phyloP scores from a whole-genome alignment of 192 early-diverging fungal genomes.

The Chytriomyces sp. region DNA sequence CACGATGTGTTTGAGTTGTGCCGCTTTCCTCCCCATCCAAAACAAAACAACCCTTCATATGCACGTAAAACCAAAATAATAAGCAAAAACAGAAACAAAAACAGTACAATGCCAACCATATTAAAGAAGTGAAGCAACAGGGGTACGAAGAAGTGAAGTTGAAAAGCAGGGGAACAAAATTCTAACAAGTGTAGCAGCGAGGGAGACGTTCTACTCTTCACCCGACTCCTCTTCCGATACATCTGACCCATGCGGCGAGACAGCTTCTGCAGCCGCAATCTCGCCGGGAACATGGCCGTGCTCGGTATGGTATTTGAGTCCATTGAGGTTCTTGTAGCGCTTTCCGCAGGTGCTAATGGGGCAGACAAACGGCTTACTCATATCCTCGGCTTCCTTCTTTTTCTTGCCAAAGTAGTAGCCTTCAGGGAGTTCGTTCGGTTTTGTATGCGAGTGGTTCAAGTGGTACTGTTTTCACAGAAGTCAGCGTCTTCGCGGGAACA shows the following conservation, averaged over 20 bases:
- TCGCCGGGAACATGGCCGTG: constrained; percentile 67
- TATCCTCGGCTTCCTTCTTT: constrained; percentile 34
- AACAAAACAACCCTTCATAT: too few relatives aligned
- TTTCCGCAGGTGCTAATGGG: constrained; percentile 83
- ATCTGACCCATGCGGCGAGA: neutral
- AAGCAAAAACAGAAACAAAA: too few relatives aligned
- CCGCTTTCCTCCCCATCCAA: too few relatives aligned
- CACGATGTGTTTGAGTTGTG: too few relatives aligned
- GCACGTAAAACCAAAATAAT: too few relatives aligned
- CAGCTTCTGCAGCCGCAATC: neutral
- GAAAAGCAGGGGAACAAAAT: too few relatives aligned
- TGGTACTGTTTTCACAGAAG: constrained; percentile 21
- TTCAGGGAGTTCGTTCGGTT: constrained; percentile 27
- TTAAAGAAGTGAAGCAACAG: too few relatives aligned
- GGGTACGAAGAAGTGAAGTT: too few relatives aligned
- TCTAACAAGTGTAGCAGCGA: too few relatives aligned
- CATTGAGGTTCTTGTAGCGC: constrained; percentile 96
- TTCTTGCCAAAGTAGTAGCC: constrained; percentile 34
- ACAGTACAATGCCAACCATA: too few relatives aligned
- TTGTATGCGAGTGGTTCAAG: constrained; percentile 33
- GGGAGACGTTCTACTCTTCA: too few relatives aligned
- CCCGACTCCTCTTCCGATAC: neutral
- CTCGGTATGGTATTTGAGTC: constrained; percentile 93
- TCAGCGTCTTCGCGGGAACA: neutral
- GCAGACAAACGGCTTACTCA: constrained; percentile 58